Percentiles rank a stretch among this genome's conserved stretches.
Evolutionary conservation across 495 filamentous ascomycete species (phyloP).

Genomic region (Lepraria neglecta): DNA sequence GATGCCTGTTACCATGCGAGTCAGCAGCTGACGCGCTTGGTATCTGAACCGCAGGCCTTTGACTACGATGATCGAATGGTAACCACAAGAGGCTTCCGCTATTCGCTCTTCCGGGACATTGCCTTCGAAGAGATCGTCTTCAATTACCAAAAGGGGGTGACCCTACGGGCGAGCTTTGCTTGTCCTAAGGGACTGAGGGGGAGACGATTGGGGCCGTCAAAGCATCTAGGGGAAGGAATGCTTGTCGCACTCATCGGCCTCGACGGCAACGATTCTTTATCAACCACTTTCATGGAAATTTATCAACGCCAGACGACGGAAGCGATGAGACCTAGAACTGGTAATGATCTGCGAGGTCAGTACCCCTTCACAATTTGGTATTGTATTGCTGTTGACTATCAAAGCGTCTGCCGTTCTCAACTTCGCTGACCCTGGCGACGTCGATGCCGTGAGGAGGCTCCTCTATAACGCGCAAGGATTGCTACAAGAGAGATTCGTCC

Average conservation of each 20-base stretch:
- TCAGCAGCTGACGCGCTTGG: conserved; percentile 16
- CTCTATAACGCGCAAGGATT: conserved; percentile 19
- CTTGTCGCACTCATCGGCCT: conserved; percentile 29
- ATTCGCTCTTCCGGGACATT: conserved; percentile 28
- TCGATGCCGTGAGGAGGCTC: conserved; percentile 20
- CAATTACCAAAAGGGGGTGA: conserved; percentile 16
- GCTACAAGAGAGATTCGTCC: conserved; percentile 25
- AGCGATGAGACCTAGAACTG: conserved; percentile 26
- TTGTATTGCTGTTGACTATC: not conserved
- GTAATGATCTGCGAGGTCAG: conserved; percentile 27
- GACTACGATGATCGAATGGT: conserved; percentile 26
- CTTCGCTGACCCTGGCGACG: conserved; percentile 23
- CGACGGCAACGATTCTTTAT: conserved; percentile 21
- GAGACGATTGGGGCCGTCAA: conserved; percentile 18
- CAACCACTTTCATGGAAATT: conserved; percentile 28
- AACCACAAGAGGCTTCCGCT: conserved; percentile 22
- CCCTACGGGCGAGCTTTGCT: conserved; percentile 25
- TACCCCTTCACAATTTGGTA: not conserved
- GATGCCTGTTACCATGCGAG: conserved; percentile 29
- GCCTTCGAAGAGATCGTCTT: conserved; percentile 25
- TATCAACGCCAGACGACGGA: conserved; percentile 25
- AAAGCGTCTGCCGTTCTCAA: conserved; percentile 23
- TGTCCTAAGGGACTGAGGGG: conserved; percentile 28
- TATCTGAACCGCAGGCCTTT: not conserved
- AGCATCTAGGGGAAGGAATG: conserved; percentile 30